Conservation (phyloP, 441 rosid species). For the Capsella rubella region DNA sequence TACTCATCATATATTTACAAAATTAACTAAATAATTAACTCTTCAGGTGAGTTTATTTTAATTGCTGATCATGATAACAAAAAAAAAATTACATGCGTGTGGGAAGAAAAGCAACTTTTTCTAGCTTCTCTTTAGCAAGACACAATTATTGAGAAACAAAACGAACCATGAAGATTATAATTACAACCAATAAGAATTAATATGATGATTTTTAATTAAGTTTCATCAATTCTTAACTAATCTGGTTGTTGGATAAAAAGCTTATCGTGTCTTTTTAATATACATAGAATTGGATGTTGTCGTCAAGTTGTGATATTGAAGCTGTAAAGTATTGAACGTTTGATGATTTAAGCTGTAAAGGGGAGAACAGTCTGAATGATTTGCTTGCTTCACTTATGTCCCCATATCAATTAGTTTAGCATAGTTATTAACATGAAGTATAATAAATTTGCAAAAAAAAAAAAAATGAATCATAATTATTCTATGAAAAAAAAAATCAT, state of each 20-base stretch:
- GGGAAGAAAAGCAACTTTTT: constrained; percentile 30
- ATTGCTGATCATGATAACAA: constrained; percentile 3
- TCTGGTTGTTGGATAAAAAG: background rate
- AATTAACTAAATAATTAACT: no score
- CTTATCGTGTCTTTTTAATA: constrained; percentile 15
- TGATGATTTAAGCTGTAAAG: constrained; percentile 41
- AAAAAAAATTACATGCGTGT: constrained; percentile 31
- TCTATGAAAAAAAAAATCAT: background rate
- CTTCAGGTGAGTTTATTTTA: no score
- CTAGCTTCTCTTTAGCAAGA: constrained; percentile 30
- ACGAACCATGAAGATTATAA: constrained; percentile 8
- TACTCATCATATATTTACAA: no score
- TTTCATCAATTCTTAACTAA: background rate
- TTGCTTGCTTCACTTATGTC: constrained; percentile 19
- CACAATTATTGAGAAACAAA: constrained; percentile 38
- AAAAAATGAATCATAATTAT: background rate
- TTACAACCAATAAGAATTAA: constrained; percentile 5
- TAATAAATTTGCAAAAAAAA: background rate
- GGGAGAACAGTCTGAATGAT: constrained; percentile 33
- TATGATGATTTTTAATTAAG: background rate
- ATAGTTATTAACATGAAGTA: background rate
- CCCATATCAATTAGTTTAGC: background rate
- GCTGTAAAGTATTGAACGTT: constrained; percentile 37
- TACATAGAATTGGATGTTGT: constrained; percentile 14
- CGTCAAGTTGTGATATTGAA: constrained; percentile 31